Evolutionary conservation across 371 early-diverging fungal genomes (phyloP).

Genomic region (Lichtheimia corymbifera): DNA sequence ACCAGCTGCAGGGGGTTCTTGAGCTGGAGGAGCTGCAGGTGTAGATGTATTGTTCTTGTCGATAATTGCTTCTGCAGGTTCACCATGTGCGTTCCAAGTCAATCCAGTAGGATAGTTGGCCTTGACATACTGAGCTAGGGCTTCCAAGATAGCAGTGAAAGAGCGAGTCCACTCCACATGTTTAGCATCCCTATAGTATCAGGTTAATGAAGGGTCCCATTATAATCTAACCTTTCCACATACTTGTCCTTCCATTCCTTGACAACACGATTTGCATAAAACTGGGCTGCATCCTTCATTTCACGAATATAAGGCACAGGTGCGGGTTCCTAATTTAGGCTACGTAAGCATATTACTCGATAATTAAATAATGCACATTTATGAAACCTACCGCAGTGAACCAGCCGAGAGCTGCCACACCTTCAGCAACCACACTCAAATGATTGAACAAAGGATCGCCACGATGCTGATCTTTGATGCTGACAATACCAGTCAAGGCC

Average conservation of each 20-base stretch:
- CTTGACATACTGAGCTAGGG: conserved; percentile 84
- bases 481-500: conserved; percentile 65
- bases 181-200: conserved; percentile 60
- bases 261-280: conserved; percentile 88
- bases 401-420: conserved; percentile 92
- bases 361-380: not conserved
- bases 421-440: conserved; percentile 85
- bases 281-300: conserved; percentile 90
- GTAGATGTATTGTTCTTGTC: conserved; percentile 35
- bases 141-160: conserved; percentile 69
- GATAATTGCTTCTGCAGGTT: conserved; percentile 53
- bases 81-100: conserved; percentile 87
- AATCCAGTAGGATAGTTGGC: conserved; percentile 89
- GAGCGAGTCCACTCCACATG: conserved; percentile 86
- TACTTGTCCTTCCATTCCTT: conserved; percentile 92
- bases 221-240: conserved; percentile 9
- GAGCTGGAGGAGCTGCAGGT: conserved; percentile 44
- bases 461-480: conserved; percentile 77
- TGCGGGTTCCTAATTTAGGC: conserved; percentile 70
- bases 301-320: conserved; percentile 88
- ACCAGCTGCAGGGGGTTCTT: conserved; percentile 55
- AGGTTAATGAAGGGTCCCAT: not conserved
- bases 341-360: not conserved
- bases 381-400: conserved; percentile 72
- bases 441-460: conserved; percentile 77